These are phyloP conservation scores for Capronia epimyces DNA, from an alignment of 2,329 filamentous ascomycete genomes.

Conservation along the genomic window DNA sequence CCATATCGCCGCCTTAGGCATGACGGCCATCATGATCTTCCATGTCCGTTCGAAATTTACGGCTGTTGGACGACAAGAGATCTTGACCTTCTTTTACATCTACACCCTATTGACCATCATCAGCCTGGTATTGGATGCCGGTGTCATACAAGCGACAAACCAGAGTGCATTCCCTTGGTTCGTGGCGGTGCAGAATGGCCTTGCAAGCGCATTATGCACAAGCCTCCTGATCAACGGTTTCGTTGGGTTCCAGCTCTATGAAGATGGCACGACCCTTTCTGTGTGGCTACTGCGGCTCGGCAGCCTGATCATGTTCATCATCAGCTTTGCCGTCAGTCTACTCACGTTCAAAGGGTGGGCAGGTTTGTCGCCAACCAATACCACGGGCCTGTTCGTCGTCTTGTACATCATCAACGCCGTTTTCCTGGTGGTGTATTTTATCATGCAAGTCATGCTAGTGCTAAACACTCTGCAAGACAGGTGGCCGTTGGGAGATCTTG, in stretches of 20 bases:
- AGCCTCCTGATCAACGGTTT: constrained; percentile 95
- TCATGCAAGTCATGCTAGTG: constrained; percentile 83
- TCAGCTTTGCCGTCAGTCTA: constrained; percentile 81
- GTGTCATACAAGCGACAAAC: constrained; percentile 73
- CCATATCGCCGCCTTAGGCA: constrained; percentile 82
- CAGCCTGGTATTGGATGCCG: constrained; percentile 86
- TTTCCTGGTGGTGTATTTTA: constrained; percentile 76
- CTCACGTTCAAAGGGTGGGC: constrained; percentile 91
- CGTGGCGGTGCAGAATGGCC: constrained; percentile 75
- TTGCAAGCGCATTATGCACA: constrained; percentile 78
- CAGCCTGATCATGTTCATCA: constrained; percentile 73
- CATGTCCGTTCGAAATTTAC: constrained; percentile 98
- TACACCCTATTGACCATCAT: constrained; percentile 86
- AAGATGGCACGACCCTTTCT: constrained; percentile 88
- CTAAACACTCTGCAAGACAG: constrained; percentile 85
- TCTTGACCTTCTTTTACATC: constrained; percentile 91
- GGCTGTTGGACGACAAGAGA: constrained; percentile 71
- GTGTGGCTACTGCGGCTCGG: constrained; percentile 84
- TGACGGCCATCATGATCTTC: constrained; percentile 96
- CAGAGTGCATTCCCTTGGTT: constrained; percentile 84
- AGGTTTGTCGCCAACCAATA: constrained; percentile 77
- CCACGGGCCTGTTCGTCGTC: constrained; percentile 82
- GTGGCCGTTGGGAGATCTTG: constrained; percentile 90
- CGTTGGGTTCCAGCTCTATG: constrained; percentile 95
- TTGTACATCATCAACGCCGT: constrained; percentile 87